Conservation (phyloP, 306 rosid genomes). For the Fagus sylvatica region DNA sequence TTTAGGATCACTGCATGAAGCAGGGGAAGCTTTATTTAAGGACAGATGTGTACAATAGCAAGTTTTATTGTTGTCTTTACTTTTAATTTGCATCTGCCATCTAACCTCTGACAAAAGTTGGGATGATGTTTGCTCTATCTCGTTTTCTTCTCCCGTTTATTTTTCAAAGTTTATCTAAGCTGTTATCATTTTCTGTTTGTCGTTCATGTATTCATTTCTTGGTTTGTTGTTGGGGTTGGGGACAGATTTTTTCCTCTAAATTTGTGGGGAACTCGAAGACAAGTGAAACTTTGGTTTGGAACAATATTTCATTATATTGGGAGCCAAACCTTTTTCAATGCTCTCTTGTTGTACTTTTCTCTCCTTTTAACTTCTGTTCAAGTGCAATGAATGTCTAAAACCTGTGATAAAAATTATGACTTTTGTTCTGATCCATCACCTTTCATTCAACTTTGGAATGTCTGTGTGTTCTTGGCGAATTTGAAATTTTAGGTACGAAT, state of each 20-base stretch:
- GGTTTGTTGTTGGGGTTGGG: neutral
- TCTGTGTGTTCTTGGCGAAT: too few species aligned
- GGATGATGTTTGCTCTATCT: neutral
- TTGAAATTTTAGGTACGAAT: too few species aligned
- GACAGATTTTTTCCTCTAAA: neutral
- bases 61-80: neutral
- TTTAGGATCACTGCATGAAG: constrained; percentile 32
- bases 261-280: neutral
- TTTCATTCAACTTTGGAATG: too few species aligned
- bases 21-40: neutral
- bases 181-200: neutral
- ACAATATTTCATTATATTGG: neutral
- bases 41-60: neutral
- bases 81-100: neutral
- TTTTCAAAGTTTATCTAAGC: neutral
- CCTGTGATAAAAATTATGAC: too few species aligned
- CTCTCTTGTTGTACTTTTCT: too few species aligned
- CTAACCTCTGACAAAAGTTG: neutral
- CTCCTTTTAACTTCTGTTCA: too few species aligned
- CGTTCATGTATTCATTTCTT: neutral
- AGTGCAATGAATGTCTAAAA: too few species aligned
- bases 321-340: neutral
- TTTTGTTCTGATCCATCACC: too few species aligned
- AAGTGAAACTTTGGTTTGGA: neutral
- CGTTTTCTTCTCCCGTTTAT: neutral